These are phyloP conservation scores for Fusarium devonianum DNA, from an alignment of 2,329 filamentous ascomycete genomes.

Conservation along the genomic window DNA sequence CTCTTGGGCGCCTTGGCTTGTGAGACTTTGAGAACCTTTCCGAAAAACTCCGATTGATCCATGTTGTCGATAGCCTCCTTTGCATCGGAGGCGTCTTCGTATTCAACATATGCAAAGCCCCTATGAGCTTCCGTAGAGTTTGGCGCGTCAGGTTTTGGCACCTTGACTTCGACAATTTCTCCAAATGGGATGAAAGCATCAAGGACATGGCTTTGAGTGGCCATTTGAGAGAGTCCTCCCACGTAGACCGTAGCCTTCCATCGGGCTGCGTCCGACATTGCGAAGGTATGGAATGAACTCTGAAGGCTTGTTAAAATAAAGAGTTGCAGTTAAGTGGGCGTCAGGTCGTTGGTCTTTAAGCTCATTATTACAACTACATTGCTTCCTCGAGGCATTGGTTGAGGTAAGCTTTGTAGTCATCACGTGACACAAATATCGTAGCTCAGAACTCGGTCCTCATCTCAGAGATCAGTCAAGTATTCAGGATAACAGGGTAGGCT, in stretches of 20 bases:
- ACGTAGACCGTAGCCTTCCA: constrained; percentile 94
- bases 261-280: constrained; percentile 82
- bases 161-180: constrained; percentile 88
- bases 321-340: constrained; percentile 3
- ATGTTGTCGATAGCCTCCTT: constrained; percentile 98
- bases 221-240: constrained; percentile 82
- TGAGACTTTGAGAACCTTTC: constrained; percentile 89
- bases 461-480: too few relatives aligned
- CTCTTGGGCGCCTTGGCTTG: constrained; percentile 92
- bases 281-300: constrained; percentile 11
- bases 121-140: constrained; percentile 82
- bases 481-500: too few relatives aligned
- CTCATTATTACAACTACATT: constrained; percentile 17
- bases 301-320: background rate
- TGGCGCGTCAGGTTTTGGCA: constrained; percentile 86
- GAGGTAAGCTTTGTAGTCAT: constrained; percentile 21
- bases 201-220: constrained; percentile 77
- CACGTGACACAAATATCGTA: constrained; percentile 30
- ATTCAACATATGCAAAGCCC: constrained; percentile 97
- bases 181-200: constrained; percentile 97
- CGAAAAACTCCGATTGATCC: constrained; percentile 96
- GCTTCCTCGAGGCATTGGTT: constrained; percentile 8
- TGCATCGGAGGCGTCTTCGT: constrained; percentile 83
- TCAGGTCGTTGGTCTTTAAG: constrained; percentile 12
- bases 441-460: too few relatives aligned